Conservation (phyloP, 371 early-diverging fungal genomes). For the Batrachochytrium dendrobatidis region DNA sequence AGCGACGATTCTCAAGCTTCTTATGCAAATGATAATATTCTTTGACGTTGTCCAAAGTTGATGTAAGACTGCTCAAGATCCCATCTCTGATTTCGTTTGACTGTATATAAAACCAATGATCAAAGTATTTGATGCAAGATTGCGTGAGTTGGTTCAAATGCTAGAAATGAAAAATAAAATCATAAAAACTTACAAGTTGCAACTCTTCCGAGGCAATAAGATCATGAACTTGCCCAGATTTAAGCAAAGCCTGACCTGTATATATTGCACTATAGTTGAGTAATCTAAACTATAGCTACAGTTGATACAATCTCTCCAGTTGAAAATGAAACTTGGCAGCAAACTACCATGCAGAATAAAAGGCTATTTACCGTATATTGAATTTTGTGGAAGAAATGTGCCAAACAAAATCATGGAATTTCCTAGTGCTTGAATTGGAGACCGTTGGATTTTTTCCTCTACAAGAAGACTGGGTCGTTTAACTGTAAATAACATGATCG, state of each 20-base stretch:
- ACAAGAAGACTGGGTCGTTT: slow-evolving; percentile 20
- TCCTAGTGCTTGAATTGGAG: slow-evolving; percentile 57
- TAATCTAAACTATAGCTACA: slow-evolving; percentile 5
- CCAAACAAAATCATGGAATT: slow-evolving; percentile 53
- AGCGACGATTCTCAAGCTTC: slow-evolving; percentile 79
- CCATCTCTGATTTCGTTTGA: slow-evolving; percentile 2
- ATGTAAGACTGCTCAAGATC: not conserved
- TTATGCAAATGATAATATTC: slow-evolving; percentile 44
- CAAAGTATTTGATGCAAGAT: not conserved
- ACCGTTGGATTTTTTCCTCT: slow-evolving; percentile 47
- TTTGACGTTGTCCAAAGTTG: not conserved
- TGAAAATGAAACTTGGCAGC: not conserved
- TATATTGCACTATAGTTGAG: slow-evolving; percentile 20
- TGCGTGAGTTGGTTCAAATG: not conserved
- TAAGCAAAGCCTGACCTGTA: slow-evolving; percentile 10
- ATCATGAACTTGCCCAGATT: slow-evolving; percentile 15
- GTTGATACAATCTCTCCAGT: not conserved
- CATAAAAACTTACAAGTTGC: slow-evolving; percentile 28
- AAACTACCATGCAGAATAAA: not conserved
- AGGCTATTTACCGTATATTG: slow-evolving; percentile 45
- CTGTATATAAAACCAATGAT: not conserved
- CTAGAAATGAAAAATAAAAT: not conserved
- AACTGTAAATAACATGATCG: slow-evolving; percentile 2
- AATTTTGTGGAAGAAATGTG: slow-evolving; percentile 46
- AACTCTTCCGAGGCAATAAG: slow-evolving; percentile 30